These are phyloP conservation scores for Ophiocordyceps camponoti-floridani DNA, from an alignment of 2,329 filamentous ascomycete genomes.

Conservation along the genomic window DNA sequence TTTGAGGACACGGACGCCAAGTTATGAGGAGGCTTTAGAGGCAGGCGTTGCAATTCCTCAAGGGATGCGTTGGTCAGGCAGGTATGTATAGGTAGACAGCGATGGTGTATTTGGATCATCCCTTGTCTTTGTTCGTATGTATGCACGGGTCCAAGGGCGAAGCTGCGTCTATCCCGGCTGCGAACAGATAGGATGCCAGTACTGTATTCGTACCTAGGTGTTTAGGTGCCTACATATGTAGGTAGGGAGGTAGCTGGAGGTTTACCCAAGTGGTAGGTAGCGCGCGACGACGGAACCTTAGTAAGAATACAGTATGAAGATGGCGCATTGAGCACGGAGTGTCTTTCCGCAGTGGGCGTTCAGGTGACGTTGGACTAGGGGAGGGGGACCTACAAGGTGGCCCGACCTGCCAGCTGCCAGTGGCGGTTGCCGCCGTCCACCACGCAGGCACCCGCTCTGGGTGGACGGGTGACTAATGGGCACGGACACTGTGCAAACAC, in stretches of 20 bases:
- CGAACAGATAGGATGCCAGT: not conserved
- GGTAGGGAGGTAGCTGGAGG: too few relatives aligned
- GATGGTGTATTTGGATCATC: too few relatives aligned
- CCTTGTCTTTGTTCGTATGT: not conserved
- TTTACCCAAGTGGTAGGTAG: not conserved
- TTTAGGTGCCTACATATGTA: too few relatives aligned
- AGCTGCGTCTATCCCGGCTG: not conserved
- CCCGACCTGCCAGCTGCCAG: not conserved
- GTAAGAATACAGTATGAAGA: not conserved
- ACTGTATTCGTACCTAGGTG: too few relatives aligned
- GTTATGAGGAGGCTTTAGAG: slow-evolving; percentile 27
- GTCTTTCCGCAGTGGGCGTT: not conserved
- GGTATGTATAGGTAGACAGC: not conserved
- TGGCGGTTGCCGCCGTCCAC: not conserved
- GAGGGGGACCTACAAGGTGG: not conserved
- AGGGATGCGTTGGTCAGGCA: not conserved
- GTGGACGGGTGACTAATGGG: not conserved
- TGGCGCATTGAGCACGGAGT: not conserved
- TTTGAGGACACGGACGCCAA: slow-evolving; percentile 80
- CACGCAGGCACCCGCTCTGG: not conserved
- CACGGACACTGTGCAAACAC: not conserved
- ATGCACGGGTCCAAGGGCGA: not conserved
- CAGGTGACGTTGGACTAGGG: not conserved
- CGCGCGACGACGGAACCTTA: not conserved
- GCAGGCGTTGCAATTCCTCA: not conserved